A percentile compares a stretch with the other conserved stretches of the same genome.
phyloP scores from a whole-genome alignment of 495 filamentous ascomycete species.

The Penicillium bialowiezense region DNA sequence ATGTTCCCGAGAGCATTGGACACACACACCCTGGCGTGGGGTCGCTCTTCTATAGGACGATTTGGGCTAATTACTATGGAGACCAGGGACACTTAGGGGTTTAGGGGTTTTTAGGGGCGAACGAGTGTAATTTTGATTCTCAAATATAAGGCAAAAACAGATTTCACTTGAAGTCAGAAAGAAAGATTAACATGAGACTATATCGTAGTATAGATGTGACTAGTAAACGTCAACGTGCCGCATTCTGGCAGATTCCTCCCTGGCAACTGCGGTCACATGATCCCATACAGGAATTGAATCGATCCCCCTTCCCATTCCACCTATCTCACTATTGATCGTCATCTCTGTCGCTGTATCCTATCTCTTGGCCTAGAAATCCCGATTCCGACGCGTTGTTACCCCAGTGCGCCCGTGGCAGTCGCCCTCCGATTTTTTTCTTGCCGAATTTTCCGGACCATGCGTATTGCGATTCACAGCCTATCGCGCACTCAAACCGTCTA shows the following conservation, averaged over 20 bases:
- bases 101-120: not conserved
- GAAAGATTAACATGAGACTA: no score
- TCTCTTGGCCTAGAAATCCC: not conserved
- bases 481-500: conserved; percentile 4
- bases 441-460: conserved; percentile 6
- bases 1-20: not conserved
- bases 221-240: no score
- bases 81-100: not conserved
- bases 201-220: no score
- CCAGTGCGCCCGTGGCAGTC: not conserved
- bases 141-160: no score
- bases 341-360: not conserved
- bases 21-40: not conserved
- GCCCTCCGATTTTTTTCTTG: conserved; percentile 1
- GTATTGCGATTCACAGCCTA: conserved; percentile 3
- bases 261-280: conserved; percentile 10
- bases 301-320: not conserved
- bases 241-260: conserved; percentile 8
- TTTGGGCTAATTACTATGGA: not conserved
- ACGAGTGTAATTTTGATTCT: not conserved
- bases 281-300: conserved; percentile 1
- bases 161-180: no score
- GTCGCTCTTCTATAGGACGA: not conserved
- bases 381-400: not conserved
- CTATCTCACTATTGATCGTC: not conserved